phyloP scores from a whole-genome alignment of 1,284 basidiomycete genomes.

The Ustilago hordei region DNA sequence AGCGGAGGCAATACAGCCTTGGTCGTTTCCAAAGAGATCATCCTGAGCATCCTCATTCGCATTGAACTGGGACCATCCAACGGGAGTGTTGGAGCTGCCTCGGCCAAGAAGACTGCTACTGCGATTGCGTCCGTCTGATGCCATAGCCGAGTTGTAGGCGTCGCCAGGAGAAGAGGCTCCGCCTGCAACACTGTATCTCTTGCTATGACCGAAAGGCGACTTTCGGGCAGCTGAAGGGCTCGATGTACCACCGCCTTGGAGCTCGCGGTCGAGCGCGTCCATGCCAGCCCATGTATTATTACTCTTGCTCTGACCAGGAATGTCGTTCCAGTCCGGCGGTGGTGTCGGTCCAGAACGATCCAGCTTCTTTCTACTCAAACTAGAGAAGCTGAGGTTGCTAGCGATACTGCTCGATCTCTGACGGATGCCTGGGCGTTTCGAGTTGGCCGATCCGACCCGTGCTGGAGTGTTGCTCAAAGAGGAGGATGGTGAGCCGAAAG shows the following conservation, averaged over 20 bases:
- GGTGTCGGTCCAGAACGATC: constrained; percentile 42
- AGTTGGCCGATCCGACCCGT: constrained; percentile 35
- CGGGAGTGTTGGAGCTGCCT: constrained; percentile 32
- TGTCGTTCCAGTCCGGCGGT: constrained; percentile 42
- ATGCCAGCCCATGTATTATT: constrained; percentile 36
- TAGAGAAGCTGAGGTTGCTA: constrained; percentile 42
- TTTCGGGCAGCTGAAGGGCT: constrained; percentile 22
- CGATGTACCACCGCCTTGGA: constrained; percentile 43
- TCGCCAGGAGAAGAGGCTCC: constrained; percentile 4
- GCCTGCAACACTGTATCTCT: constrained; percentile 17
- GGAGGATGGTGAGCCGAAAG: constrained; percentile 41
- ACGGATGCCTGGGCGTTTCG: constrained; percentile 32
- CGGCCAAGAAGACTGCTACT: constrained; percentile 26
- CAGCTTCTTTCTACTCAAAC: constrained; percentile 37
- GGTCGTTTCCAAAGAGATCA: constrained; percentile 25
- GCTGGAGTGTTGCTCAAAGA: constrained; percentile 38
- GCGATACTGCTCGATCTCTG: constrained; percentile 41
- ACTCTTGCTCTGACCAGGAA: constrained; percentile 35
- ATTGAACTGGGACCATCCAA: constrained; percentile 45
- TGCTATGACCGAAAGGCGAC: constrained; percentile 22
- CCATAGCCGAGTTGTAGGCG: neutral
- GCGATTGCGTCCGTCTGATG: constrained; percentile 16
- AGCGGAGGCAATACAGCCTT: neutral
- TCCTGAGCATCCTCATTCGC: constrained; percentile 19
- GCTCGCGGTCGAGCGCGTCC: constrained; percentile 61